Base-by-base conservation (phyloP, 2,329 filamentous ascomycete genomes). In the Apiospora rasikravindrae region DNA sequence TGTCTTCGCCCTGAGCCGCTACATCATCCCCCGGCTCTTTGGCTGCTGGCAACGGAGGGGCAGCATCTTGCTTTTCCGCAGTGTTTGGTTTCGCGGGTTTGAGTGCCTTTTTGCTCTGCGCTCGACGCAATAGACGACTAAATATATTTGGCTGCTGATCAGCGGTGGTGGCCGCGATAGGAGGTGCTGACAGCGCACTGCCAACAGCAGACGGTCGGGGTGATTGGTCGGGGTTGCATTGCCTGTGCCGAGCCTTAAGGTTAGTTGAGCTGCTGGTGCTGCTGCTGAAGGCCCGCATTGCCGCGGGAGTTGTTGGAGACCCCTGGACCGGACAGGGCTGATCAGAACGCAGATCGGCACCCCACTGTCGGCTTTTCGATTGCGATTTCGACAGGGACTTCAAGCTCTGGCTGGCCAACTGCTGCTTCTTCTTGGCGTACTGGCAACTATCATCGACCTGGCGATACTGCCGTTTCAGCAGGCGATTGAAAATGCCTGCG, bases 61-160 rank as follows among this genome's bases (percentile, higher is more conserved):
- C 57, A n/a, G 19, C 11, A 6, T 24, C 16, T 2, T 8, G 57
- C 19, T 40, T 33, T 64, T 64, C 57, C 2, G 53, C 19, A 61
- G 53, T 22, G 53, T 13, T 22, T 37, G 29, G 19, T 11, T 37
- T 37, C 16, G 16, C 29, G 19, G 24, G 14, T 49, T 16, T 49
- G 22, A 49, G 44, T 4, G 26, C 14, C 44, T n/a, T 69, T 49
- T 68, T 68, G 42, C 67, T 68, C 26, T 47, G 42, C 42, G 67
- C 42, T 11, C 67, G 67, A n/a, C 45, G 67, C 44, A 69, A 24
- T n/a, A 69, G 33, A 37, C 67, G 67, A n/a, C 24, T 69, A 44
- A 69, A 49, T 5, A 69, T 26, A 8, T 37, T 37, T 4, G 67
- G 67, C 67, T 69, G 67, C 13, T 45, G 67, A 13, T 69, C 26